Percentiles rank a stretch among this genome's conserved stretches.
These are phyloP conservation scores for Quercus agrifolia DNA, from an alignment of 306 rosid genomes.

Conservation along the genomic window DNA sequence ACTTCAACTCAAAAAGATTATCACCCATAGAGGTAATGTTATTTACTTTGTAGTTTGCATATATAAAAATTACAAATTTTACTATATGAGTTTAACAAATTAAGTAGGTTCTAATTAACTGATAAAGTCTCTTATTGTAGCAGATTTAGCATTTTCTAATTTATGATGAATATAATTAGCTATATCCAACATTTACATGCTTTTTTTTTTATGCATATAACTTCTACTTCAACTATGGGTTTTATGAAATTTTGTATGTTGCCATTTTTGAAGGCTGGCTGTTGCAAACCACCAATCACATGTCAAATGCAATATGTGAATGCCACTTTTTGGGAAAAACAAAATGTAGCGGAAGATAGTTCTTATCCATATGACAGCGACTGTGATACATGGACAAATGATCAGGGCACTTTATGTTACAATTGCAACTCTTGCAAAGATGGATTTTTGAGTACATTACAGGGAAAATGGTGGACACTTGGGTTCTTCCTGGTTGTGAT, in stretches of 20 bases:
- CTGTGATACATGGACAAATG: slow-evolving; percentile 24
- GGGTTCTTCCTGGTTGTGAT: slow-evolving; percentile 22
- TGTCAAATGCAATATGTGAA: slow-evolving; percentile 31
- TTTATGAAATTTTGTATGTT: not conserved
- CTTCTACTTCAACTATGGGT: not conserved
- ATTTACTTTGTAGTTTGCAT: not conserved
- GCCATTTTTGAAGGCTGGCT: slow-evolving; percentile 14
- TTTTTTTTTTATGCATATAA: too few species aligned
- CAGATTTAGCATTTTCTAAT: too few species aligned
- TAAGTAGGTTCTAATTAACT: too few species aligned
- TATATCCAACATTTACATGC: not conserved
- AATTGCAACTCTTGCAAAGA: slow-evolving; percentile 25
- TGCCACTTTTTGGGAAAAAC: slow-evolving; percentile 29
- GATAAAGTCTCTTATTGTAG: too few species aligned
- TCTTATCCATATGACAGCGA: slow-evolving; percentile 10
- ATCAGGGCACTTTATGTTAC: slow-evolving; percentile 15
- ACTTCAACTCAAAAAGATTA: slow-evolving; percentile 5
- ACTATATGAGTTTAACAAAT: too few species aligned
- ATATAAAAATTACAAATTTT: too few species aligned
- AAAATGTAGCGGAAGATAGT: not conserved
- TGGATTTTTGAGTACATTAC: slow-evolving; percentile 14
- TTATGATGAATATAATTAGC: not conserved
- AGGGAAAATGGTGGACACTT: slow-evolving; percentile 26
- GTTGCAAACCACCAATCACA: slow-evolving; percentile 28
- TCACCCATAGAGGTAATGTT: slow-evolving; percentile 25